Evolutionary conservation across 2,329 filamentous ascomycete species (phyloP), one percentile per base, ranked within the genome.

Genomic region (Lomentospora prolificans): DNA sequence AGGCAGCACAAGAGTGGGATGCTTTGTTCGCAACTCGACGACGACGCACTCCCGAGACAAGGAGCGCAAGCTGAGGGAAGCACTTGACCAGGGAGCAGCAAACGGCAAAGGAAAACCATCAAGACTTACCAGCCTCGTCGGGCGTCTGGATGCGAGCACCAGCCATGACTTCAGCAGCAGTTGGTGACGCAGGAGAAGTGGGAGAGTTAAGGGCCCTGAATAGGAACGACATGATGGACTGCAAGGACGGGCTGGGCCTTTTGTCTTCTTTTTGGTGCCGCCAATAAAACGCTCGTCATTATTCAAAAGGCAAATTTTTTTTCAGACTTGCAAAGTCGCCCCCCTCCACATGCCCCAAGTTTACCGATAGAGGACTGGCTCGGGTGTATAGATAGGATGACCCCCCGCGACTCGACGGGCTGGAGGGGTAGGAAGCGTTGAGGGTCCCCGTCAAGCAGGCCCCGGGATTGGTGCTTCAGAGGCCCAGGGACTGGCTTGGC

Each of bases 101-200:
- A n/a, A n/a, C n/a, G n/a, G n/a, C n/a, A n/a, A n/a, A n/a, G n/a
- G n/a, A n/a, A n/a, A n/a, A 31, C 30, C 24, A 30, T 14, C 19
- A 19, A n/a, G 27, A 79, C 79, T 66, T 76, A 84, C 81, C 80
- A 61, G 81, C 81, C 75, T 84, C 81, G 72, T 81, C 78, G 67
- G 81, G 77, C 70, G 79, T 82, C 66, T 75, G 75, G 66, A 84
- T 76, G 67, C 68, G 66, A 61, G 71, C 65, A 53, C 58, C 55
- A 58, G 66, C 63, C 54, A 55, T 55, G 24, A 41, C 53, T 55
- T 55, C 53, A 9, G 19, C 28, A 36, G 53, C 41, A n/a, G 53
- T 50, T 55, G 39, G 53, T 48, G 39, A 48, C 7, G 53, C 17
- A 31, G 53, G 33, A 44, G 51, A 27, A 14, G 31, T 33, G 25